Evolutionary conservation across 2,329 filamentous ascomycete genomes (phyloP).

Genomic region (Cercospora sp.): DNA sequence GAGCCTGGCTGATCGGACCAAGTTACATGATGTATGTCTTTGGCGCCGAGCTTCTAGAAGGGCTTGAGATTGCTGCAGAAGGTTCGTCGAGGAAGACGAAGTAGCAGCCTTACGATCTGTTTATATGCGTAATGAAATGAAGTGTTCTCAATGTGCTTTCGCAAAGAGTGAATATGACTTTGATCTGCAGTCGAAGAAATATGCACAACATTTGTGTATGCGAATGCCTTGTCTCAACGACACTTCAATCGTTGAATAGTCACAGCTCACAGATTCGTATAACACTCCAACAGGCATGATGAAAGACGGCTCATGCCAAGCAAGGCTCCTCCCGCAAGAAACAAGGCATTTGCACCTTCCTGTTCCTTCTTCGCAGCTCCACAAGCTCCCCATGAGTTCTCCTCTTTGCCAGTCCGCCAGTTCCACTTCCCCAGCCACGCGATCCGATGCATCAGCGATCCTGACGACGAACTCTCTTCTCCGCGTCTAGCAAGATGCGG

Average conservation of each 20-base stretch:
- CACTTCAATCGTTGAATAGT: too few relatives aligned
- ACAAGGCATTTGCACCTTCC: not conserved
- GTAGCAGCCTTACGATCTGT: constrained; percentile 15
- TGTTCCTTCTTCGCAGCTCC: not conserved
- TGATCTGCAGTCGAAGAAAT: too few relatives aligned
- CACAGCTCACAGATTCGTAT: too few relatives aligned
- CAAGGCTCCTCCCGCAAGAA: not conserved
- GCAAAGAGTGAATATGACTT: not conserved
- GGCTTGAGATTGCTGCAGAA: constrained; percentile 51
- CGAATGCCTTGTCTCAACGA: too few relatives aligned
- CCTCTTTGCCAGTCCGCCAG: not conserved
- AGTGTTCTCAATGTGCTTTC: too few relatives aligned
- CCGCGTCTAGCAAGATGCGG: not conserved
- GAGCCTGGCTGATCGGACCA: constrained; percentile 65
- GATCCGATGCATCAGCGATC: not conserved
- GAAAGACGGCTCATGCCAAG: not conserved
- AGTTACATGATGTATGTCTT: constrained; percentile 63
- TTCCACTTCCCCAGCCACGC: not conserved
- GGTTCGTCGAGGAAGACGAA: constrained; percentile 26
- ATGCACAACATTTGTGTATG: too few relatives aligned
- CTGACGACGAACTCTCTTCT: not conserved
- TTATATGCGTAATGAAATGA: too few relatives aligned
- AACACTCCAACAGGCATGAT: too few relatives aligned
- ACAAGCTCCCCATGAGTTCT: not conserved
- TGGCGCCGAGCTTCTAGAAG: constrained; percentile 62